phyloP scores from a whole-genome alignment of 148 eudicot genomes.

The Diospyros kaki region DNA sequence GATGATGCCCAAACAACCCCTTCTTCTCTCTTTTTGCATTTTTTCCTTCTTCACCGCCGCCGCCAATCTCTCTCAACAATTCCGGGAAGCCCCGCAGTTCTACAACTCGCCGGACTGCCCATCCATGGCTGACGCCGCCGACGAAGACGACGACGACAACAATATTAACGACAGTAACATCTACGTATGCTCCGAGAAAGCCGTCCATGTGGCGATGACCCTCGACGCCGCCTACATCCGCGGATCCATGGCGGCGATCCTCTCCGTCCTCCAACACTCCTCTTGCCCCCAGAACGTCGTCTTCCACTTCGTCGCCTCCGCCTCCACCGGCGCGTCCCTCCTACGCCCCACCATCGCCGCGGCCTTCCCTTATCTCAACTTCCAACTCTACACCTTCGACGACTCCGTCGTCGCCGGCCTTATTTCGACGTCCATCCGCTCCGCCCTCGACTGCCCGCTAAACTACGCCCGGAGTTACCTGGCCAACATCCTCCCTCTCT shows the following conservation, averaged over 20 bases:
- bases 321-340: constrained; percentile 27
- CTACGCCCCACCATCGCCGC: constrained; percentile 38
- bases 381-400: constrained; percentile 46
- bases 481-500: constrained; percentile 49
- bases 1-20: constrained; percentile 19
- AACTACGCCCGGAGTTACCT: constrained; percentile 73
- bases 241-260: constrained; percentile 79
- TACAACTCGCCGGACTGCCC: constrained; percentile 64
- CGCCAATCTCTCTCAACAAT: constrained; percentile 20
- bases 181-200: constrained; percentile 33
- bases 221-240: constrained; percentile 70
- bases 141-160: not conserved
- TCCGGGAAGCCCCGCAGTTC: constrained; percentile 67
- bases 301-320: constrained; percentile 60
- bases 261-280: constrained; percentile 71
- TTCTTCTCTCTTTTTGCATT: not conserved
- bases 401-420: constrained; percentile 49
- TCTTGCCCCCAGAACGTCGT: constrained; percentile 61
- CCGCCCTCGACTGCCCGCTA: constrained; percentile 75
- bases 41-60: constrained; percentile 1
- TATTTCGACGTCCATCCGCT: constrained; percentile 74
- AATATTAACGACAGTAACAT: not conserved
- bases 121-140: not conserved
- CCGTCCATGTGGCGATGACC: constrained; percentile 74
- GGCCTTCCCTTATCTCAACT: constrained; percentile 61